These are phyloP conservation scores for Phaeodactylum tricornutum DNA, from an alignment of 108 stramenopile species.

Conservation along the genomic window DNA sequence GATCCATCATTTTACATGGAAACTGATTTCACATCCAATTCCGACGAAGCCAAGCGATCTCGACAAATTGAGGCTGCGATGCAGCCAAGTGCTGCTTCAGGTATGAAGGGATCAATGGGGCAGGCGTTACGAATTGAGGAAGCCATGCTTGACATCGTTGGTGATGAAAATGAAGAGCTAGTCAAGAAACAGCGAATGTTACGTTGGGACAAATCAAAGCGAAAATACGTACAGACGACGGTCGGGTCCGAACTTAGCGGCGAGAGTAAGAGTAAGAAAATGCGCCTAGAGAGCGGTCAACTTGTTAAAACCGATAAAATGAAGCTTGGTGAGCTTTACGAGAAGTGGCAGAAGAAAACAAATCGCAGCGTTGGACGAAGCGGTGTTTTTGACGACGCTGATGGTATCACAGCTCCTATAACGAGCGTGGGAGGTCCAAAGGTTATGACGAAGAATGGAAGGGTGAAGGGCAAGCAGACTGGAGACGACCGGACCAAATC, in stretches of 20 bases:
- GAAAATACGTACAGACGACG: constrained; percentile 85
- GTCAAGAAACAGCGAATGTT: constrained; percentile 84
- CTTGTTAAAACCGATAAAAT: constrained; percentile 81
- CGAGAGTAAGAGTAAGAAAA: constrained; percentile 62
- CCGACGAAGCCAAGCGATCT: constrained; percentile 50
- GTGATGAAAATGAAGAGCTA: constrained; percentile 89
- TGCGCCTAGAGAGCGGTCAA: constrained; percentile 76
- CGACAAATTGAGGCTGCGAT: constrained; percentile 80
- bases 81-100: constrained; percentile 64
- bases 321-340: constrained; percentile 91
- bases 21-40: constrained; percentile 61
- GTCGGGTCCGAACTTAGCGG: constrained; percentile 75
- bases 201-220: constrained; percentile 94
- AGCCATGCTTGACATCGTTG: constrained; percentile 91
- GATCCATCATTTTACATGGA: constrained; percentile 82
- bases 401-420: constrained; percentile 9
- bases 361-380: constrained; percentile 78
- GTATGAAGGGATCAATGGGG: constrained; percentile 33
- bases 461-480: constrained; percentile 10
- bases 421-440: constrained; percentile 6
- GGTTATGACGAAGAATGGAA: constrained; percentile 27
- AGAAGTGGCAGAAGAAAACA: constrained; percentile 95
- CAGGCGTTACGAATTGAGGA: constrained; percentile 71
- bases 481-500: constrained; percentile 32
- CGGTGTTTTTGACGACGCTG: constrained; percentile 78